Conservation (phyloP, 2,329 filamentous ascomycete species). For the Microascus cirrosus region DNA sequence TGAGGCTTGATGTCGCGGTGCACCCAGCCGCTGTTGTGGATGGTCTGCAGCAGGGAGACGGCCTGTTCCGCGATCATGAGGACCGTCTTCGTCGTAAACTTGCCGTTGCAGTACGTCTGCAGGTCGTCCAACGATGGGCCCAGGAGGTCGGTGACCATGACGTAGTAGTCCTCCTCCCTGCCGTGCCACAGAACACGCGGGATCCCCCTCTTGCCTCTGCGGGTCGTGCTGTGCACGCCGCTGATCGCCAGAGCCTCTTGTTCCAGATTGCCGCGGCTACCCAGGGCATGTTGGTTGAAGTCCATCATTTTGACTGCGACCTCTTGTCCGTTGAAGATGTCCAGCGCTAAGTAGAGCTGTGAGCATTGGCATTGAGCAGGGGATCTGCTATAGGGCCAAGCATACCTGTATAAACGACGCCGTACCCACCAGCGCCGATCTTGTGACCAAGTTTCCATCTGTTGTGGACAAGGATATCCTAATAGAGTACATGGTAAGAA, state of each 20-base stretch:
- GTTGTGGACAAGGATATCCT: constrained; percentile 10
- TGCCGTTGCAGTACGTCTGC: constrained; percentile 18
- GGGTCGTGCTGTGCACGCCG: constrained; percentile 3
- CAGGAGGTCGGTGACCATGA: constrained; percentile 13
- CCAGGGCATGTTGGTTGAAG: background rate
- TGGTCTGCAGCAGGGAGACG: constrained; percentile 9
- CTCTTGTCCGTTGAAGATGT: background rate
- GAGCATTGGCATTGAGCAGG: background rate
- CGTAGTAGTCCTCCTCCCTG: constrained; percentile 10
- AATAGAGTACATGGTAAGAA: background rate
- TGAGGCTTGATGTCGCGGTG: constrained; percentile 13
- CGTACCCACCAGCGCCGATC: constrained; percentile 11
- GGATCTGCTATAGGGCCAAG: background rate
- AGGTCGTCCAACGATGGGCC: constrained; percentile 61
- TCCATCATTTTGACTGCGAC: background rate
- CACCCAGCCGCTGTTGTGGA: constrained; percentile 8
- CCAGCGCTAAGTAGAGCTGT: background rate
- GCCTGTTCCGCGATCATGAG: constrained; percentile 6
- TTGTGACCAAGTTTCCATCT: constrained; percentile 11
- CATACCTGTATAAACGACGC: constrained; percentile 11
- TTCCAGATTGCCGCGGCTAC: constrained; percentile 4
- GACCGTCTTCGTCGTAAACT: constrained; percentile 13
- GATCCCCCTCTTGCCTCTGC: constrained; percentile 9
- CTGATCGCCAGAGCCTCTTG: constrained; percentile 9
- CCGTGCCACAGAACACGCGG: constrained; percentile 12